These are phyloP conservation scores for Schizonepeta tenuifolia DNA, from an alignment of 257 asterid genomes.

Conservation along the genomic window DNA sequence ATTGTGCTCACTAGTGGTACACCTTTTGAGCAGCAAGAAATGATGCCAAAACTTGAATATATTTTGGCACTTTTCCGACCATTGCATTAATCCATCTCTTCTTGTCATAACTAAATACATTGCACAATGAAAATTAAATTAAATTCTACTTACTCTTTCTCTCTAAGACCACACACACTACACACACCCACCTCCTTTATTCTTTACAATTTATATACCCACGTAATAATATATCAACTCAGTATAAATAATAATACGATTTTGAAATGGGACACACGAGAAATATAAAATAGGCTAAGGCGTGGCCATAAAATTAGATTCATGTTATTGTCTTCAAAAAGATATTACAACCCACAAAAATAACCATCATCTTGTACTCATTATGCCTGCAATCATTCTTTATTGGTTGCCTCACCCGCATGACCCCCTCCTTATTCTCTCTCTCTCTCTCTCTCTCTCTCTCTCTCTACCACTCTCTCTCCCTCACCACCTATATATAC, in stretches of 20 bases:
- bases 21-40: slow-evolving; percentile 46
- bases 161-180: too few relatives aligned
- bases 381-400: slow-evolving; percentile 80
- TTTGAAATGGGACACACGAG: background rate
- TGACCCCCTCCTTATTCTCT: slow-evolving; percentile 41
- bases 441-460: background rate
- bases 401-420: slow-evolving; percentile 80
- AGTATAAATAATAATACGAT: too few relatives aligned
- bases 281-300: slow-evolving; percentile 38
- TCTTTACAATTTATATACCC: background rate
- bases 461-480: slow-evolving; percentile 2
- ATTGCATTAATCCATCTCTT: slow-evolving; percentile 32
- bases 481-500: slow-evolving; percentile 43
- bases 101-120: slow-evolving; percentile 29
- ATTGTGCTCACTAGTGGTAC: slow-evolving; percentile 36
- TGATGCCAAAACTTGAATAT: slow-evolving; percentile 41
- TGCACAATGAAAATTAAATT: slow-evolving; percentile 17
- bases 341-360: slow-evolving; percentile 47
- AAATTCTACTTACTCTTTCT: background rate
- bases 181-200: background rate
- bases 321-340: slow-evolving; percentile 58
- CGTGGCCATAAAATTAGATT: slow-evolving; percentile 58
- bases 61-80: slow-evolving; percentile 9
- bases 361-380: slow-evolving; percentile 85
- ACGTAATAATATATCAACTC: too few relatives aligned